Evolutionary conservation across 2,329 filamentous ascomycete genomes (phyloP), one percentile per base, ranked within the genome.

Genomic region (Aotearoamyces nothofagi): DNA sequence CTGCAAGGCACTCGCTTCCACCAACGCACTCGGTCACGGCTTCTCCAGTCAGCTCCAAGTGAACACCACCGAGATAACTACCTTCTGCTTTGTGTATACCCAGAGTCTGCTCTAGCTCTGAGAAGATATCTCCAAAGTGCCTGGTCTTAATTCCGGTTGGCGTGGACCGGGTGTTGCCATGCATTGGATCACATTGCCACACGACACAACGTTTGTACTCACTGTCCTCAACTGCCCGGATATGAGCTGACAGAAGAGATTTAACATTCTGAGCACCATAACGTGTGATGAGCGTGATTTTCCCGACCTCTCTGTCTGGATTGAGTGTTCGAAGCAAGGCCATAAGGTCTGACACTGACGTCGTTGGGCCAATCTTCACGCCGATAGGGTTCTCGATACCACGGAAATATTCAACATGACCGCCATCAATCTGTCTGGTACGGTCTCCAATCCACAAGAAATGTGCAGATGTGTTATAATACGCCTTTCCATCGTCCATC

Each of bases 131-230:
- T 37, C 69, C 70, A 62, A 98, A 98, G 31, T 79, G 77, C 10
- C 90, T 71, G 2, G 90, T 98, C 63, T 98, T 98, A 57, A 94
- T 71, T 15, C 84, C 84, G 0, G 68, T 60, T 0, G 70, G 66
- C 0, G 81, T 87, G 12, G 69, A 66, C 24, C 64, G 58, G 20
- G 72, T 78, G 55, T 78, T 78, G 37, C 90, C 90, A 56, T 98
- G 90, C 90, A 98, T 98, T 13, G 90, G 90, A 55, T 98, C 90
- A 57, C 87, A 96, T 58, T 96, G 90, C 87, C 87, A 96, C 43
- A 94, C 82, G 4, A 92, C 83, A 13, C 54, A 57, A 28, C 61
- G 53, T 26, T 53, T 52, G 53, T 71, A 73, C 54, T 75, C 83
- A 33, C 79, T 86, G 43, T 65, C 65, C 52, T 90, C 78, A 15